Percentiles rank a stretch among this genome's conserved stretches.
Evolutionary conservation across 805 yeast species (phyloP).

Genomic region (Hanseniaspora singularis): DNA sequence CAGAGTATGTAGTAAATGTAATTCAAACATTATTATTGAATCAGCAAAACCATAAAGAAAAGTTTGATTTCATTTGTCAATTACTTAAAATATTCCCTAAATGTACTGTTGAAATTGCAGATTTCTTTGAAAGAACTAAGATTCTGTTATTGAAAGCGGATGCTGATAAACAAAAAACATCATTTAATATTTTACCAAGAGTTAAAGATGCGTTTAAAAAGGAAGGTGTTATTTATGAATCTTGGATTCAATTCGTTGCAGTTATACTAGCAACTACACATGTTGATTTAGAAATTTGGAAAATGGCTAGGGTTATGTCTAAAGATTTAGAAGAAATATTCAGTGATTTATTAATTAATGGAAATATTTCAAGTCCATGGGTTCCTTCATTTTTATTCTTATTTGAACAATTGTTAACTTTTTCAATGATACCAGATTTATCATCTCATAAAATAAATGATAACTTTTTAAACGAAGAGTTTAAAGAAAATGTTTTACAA

Average conservation of each 20-base stretch:
- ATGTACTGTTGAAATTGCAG: background rate
- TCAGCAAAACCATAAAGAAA: too few relatives aligned
- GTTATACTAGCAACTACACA: background rate
- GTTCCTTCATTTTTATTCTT: constrained; percentile 46
- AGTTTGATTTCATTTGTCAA: background rate
- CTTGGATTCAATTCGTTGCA: background rate
- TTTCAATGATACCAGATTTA: constrained; percentile 38
- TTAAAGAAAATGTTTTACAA: constrained; percentile 30
- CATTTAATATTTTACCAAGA: background rate
- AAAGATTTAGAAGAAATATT: too few relatives aligned
- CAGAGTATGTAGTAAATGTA: too few relatives aligned
- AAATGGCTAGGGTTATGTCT: background rate
- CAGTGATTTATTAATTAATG: too few relatives aligned
- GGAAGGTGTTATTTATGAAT: background rate
- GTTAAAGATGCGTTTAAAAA: background rate
- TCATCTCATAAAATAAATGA: constrained; percentile 20
- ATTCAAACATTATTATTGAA: too few relatives aligned
- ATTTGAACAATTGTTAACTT: constrained; percentile 44
- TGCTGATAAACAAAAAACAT: background rate
- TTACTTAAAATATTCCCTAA: background rate
- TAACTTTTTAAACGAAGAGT: constrained; percentile 15
- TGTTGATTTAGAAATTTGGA: background rate
- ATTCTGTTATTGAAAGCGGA: background rate
- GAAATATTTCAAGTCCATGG: too few relatives aligned
- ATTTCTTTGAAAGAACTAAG: background rate